These are phyloP conservation scores for Tulasnella sp. DNA, from an alignment of 768 basidiomycete genomes.

Conservation along the genomic window DNA sequence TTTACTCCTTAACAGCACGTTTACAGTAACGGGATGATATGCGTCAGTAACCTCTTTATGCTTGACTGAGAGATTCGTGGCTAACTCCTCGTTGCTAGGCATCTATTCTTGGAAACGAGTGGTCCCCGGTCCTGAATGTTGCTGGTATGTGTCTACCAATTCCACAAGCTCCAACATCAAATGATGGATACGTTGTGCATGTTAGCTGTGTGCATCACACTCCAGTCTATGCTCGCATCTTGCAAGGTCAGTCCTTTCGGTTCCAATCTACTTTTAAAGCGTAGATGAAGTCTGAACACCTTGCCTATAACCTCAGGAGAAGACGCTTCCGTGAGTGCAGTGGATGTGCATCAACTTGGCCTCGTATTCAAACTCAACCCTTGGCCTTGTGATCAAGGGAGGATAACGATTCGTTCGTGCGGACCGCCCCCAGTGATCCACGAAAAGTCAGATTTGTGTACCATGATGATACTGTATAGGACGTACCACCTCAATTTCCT, in stretches of 20 bases:
- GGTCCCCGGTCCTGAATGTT: slow-evolving; percentile 73
- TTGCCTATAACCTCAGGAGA: slow-evolving; percentile 26
- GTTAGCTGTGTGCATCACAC: slow-evolving; percentile 75
- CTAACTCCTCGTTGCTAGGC: not conserved
- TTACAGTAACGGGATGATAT: slow-evolving; percentile 12
- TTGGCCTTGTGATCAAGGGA: slow-evolving; percentile 34
- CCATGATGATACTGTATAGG: slow-evolving; percentile 15
- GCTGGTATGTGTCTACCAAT: not conserved
- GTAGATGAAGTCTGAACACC: not conserved
- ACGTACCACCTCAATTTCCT: no score
- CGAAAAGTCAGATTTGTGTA: slow-evolving; percentile 54
- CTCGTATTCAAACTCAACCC: slow-evolving; percentile 11
- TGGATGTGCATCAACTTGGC: not conserved
- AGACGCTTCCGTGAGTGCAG: slow-evolving; percentile 49
- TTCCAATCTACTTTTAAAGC: not conserved
- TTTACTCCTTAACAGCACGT: slow-evolving; percentile 14
- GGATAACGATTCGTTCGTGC: slow-evolving; percentile 77
- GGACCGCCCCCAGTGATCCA: slow-evolving; percentile 68
- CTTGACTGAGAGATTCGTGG: not conserved
- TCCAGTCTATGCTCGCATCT: slow-evolving; percentile 88
- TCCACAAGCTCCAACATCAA: not conserved
- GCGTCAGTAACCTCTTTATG: not conserved
- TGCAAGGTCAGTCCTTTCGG: slow-evolving; percentile 61
- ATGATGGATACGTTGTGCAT: not conserved
- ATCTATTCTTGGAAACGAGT: slow-evolving; percentile 79